Percentiles rank a stretch among this genome's conserved stretches.
These are phyloP conservation scores for Solanum medicagineum DNA, from an alignment of 257 asterid genomes.

Conservation along the genomic window DNA sequence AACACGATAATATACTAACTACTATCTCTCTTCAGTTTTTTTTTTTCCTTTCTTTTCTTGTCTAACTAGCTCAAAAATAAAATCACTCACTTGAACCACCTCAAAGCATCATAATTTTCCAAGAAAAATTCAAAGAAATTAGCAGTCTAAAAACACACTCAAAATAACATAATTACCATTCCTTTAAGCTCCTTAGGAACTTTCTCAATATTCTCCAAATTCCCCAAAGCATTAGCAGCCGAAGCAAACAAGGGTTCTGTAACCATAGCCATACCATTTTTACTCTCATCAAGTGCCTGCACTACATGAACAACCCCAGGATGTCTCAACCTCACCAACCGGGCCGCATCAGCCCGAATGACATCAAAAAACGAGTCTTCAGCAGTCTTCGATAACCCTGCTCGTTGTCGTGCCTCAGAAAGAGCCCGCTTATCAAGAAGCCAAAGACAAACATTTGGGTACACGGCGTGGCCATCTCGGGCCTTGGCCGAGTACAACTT, in stretches of 20 bases:
- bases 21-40: not conserved
- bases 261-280: conserved; percentile 90
- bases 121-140: not conserved
- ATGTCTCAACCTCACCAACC: conserved; percentile 89
- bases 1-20: not conserved
- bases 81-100: not conserved
- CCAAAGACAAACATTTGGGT: conserved; percentile 92
- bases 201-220: conserved; percentile 57
- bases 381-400: conserved; percentile 78
- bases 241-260: conserved; percentile 95
- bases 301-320: conserved; percentile 98
- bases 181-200: conserved; percentile 95
- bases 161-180: conserved; percentile 33
- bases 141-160: not conserved
- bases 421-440: conserved; percentile 71
- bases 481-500: conserved; percentile 81
- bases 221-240: conserved; percentile 75
- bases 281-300: conserved; percentile 90
- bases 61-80: not conserved
- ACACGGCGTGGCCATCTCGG: conserved; percentile 60
- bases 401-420: conserved; percentile 76
- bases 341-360: conserved; percentile 83
- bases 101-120: not conserved
- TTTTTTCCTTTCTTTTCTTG: not conserved
- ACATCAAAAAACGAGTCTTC: conserved; percentile 84